Evolutionary conservation across 768 basidiomycete species (phyloP), one percentile per base, ranked within the genome.

Genomic region (Termitomyces sp.): DNA sequence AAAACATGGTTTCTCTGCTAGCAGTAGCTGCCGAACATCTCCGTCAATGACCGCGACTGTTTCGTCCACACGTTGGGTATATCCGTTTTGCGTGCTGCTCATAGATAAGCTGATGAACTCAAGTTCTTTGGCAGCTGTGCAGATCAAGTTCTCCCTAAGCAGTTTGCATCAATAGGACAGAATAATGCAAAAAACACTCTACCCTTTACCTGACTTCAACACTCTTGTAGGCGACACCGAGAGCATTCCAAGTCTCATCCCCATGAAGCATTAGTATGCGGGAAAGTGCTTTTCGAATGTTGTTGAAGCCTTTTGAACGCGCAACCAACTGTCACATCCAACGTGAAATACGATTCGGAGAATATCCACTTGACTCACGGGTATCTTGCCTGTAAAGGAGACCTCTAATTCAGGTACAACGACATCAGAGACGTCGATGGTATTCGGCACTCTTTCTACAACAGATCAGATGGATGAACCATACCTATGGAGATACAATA

Each of bases 41-140:
- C 59, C 61, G 12, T 61, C 65, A n/a, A 85, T 71, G 4, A 67
- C 72, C 0, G 64, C 64, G 4, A 73, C 59, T 47, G 71, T 73
- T 11, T 58, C 61, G 2, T 52, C 42, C 2, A 77, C 63, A 2
- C 78, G 77, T 5, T 43, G 58, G 16, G 64, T 63, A 60, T 89
- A 88, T 9, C 85, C 84, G 2, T 69, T 67, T 9, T 65, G 59
- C 0, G 82, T 84, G 42, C 75, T 76, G 16, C 78, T 79, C 71
- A 85, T 75, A 0, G 76, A 72, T 42, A 79, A 73, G 1, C 71
- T 72, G 4, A 57, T 67, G 55, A 79, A 76, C 56, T 88, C 86
- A 8, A 84, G 66, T 32, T 71, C 68, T 51, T 67, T 73, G 4
- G 84, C 79, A 2, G 71, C 69, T 1, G 66, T 58, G 25, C 71